Base-by-base conservation (phyloP, 805 yeast genomes). In the Yarrowia sp. region DNA sequence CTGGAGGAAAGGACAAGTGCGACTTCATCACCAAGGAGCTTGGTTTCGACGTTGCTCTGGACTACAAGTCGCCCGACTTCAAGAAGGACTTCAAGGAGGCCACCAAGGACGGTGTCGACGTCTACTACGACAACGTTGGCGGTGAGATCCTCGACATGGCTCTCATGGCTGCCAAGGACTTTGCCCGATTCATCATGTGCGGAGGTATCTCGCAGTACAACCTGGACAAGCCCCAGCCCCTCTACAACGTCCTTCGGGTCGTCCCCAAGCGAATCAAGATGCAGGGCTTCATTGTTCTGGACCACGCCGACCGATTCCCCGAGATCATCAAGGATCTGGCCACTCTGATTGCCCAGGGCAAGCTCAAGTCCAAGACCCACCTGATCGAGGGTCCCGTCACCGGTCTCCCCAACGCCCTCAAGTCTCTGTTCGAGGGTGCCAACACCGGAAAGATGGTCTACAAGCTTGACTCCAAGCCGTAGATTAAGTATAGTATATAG, bases 31-130 rank as follows among this genome's bases (percentile, higher is more conserved):
- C 91, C 15, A 85, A 88, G 75, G 77, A 78, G 7, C 82, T 85
- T 58, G 98, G 98, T 40, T 98, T 97, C 3, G 91, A 91, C 75
- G 85, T 80, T 73, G 79, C 87, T 66, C 83, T 93, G 75, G 76
- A 77, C 73, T 79, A 79, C 74, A 71, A 72, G 61, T 72, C 70
- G 0, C 77, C 78, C 53, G 75, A 77, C 59, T 71, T 76, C 48
- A 74, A 73, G 26, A 71, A 73, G 35, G 70, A 74, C 41, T 79
- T 79, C 43, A 35, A 48, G 50, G 78, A 77, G 70, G 70, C 76
- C 66, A 78, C 80, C 35, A 70, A 72, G 15, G 78, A 75, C 40
- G 79, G 79, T 38, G 78, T 75, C 10, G 73, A 73, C 42, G 79
- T 75, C 8, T 76, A 77, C 32, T 77, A 73, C 55, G 82, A 79